phyloP scores from a whole-genome alignment of 2,329 filamentous ascomycete species.

The Aspergillus japonicus region DNA sequence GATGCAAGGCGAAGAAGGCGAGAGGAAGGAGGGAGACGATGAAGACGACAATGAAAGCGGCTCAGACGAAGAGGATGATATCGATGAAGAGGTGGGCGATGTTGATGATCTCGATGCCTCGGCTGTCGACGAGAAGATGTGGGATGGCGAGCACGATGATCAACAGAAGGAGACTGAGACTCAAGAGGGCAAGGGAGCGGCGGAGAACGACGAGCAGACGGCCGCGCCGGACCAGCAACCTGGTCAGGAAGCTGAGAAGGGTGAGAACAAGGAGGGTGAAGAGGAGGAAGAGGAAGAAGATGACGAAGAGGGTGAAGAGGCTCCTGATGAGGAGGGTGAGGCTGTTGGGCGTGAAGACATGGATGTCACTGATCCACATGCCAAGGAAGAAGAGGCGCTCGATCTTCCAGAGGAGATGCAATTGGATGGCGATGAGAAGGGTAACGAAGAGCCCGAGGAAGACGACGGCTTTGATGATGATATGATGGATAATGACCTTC shows the following conservation, averaged over 20 bases:
- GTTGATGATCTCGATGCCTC: slow-evolving; percentile 88
- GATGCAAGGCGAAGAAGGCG: slow-evolving; percentile 78
- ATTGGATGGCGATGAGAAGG: slow-evolving; percentile 66
- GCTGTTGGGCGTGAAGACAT: slow-evolving; percentile 62
- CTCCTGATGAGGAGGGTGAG: slow-evolving; percentile 58
- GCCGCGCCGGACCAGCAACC: slow-evolving; percentile 47
- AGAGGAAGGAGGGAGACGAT: slow-evolving; percentile 47
- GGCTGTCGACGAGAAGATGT: slow-evolving; percentile 97
- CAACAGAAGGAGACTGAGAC: slow-evolving; percentile 72
- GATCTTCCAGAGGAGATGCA: slow-evolving; percentile 88
- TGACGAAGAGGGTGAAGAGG: slow-evolving; percentile 50
- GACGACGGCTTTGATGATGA: slow-evolving; percentile 48
- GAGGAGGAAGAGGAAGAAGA: slow-evolving; percentile 62
- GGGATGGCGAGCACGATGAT: slow-evolving; percentile 77
- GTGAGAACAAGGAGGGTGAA: slow-evolving; percentile 48
- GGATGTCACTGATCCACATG: slow-evolving; percentile 69
- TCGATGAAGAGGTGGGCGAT: slow-evolving; percentile 86
- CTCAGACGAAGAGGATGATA: slow-evolving; percentile 63
- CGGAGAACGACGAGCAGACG: slow-evolving; percentile 58
- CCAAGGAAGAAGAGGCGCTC: slow-evolving; percentile 76
- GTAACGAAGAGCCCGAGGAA: slow-evolving; percentile 42
- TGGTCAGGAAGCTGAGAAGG: slow-evolving; percentile 46
- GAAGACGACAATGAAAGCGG: slow-evolving; percentile 61
- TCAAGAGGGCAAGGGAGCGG: slow-evolving; percentile 58
- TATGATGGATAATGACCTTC: slow-evolving; percentile 44